Conservation (phyloP, 73 alveolate species). For the Symbiodinium natans region DNA sequence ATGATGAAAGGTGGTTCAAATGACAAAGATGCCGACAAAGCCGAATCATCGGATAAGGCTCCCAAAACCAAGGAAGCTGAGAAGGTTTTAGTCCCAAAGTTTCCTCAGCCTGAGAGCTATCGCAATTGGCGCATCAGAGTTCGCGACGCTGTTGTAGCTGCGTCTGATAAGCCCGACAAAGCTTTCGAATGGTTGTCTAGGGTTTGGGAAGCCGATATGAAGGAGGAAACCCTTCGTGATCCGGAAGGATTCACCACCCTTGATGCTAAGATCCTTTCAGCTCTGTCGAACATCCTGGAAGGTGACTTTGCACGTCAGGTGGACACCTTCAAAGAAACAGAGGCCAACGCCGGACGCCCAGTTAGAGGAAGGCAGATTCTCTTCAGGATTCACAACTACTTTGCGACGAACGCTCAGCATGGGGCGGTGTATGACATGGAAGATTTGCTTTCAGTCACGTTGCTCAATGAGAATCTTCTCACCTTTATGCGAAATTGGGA, state of each 20-base stretch:
- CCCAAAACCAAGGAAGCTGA: conserved; percentile 16
- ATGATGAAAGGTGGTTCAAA: no score
- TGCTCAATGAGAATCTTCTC: neutral
- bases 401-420: neutral
- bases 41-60: no score
- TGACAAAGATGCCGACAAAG: neutral
- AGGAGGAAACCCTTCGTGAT: neutral
- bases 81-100: neutral
- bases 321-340: neutral
- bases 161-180: neutral
- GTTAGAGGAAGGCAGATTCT: neutral
- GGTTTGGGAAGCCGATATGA: neutral
- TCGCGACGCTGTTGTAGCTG: conserved; percentile 1
- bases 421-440: neutral
- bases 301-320: conserved; percentile 18
- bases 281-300: neutral
- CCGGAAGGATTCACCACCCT: neutral
- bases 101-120: conserved; percentile 11
- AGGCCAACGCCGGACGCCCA: neutral
- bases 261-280: conserved; percentile 12
- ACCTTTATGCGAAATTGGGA: neutral
- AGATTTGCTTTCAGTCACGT: neutral
- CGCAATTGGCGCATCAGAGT: conserved; percentile 7
- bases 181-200: neutral
- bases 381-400: neutral